Percentiles rank a stretch among this genome's conserved stretches.
Conservation (phyloP, 768 basidiomycete species). For the Cyclocybe aegerita region DNA sequence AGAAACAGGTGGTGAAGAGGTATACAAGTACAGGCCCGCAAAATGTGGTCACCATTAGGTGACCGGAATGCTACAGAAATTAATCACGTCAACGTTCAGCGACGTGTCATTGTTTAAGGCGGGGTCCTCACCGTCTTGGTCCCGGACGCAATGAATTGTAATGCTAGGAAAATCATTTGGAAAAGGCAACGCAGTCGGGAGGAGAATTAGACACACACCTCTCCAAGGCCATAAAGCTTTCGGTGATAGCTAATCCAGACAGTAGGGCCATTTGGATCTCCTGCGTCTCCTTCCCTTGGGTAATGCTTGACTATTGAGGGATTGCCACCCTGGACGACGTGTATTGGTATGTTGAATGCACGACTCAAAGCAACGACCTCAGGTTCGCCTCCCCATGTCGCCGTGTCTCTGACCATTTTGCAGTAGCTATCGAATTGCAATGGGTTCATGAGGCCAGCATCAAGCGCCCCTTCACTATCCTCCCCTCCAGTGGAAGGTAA, state of each 20-base stretch:
- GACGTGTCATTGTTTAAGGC: neutral
- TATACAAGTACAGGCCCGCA: too few species aligned
- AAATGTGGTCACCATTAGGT: too few species aligned
- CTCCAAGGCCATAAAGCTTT: slow-evolving; percentile 92
- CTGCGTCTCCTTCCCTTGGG: slow-evolving; percentile 37
- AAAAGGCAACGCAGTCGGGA: neutral
- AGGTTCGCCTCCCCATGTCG: slow-evolving; percentile 97
- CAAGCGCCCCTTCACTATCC: slow-evolving; percentile 61
- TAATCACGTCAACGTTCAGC: too few species aligned
- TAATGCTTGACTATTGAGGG: slow-evolving; percentile 86
- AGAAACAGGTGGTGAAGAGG: too few species aligned
- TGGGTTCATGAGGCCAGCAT: slow-evolving; percentile 70
- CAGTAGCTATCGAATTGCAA: slow-evolving; percentile 76
- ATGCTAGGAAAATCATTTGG: slow-evolving; percentile 49
- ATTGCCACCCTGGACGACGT: slow-evolving; percentile 82
- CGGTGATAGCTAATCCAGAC: slow-evolving; percentile 90
- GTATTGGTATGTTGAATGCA: slow-evolving; percentile 80
- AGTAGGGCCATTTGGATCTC: slow-evolving; percentile 33
- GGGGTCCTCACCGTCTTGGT: slow-evolving; percentile 10
- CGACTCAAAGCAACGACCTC: slow-evolving; percentile 90
- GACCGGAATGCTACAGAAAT: too few species aligned
- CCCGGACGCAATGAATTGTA: slow-evolving; percentile 83
- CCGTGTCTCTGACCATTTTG: slow-evolving; percentile 71
- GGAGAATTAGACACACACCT: slow-evolving; percentile 52
- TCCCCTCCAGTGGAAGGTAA: slow-evolving; percentile 74